Evolutionary conservation across 768 basidiomycete species (phyloP), one percentile per base, ranked within the genome.

Genomic region (Boletus edulis): DNA sequence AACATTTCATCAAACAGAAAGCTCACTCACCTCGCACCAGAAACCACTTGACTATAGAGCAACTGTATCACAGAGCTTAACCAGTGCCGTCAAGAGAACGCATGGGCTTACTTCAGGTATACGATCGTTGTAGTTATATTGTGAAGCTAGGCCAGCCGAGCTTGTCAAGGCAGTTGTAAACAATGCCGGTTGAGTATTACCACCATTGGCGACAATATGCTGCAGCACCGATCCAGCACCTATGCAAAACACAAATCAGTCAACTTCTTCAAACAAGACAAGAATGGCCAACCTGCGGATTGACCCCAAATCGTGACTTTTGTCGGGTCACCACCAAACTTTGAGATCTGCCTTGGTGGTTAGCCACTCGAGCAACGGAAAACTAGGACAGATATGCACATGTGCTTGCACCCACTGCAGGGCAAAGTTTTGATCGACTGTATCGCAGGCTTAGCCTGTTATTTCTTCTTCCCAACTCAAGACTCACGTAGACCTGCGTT

Each of bases 161-260:
- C 78, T 80, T 13, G 76, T 69, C 9, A 81, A 78, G 1, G 73
- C 79, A n/a, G 57, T 68, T 43, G 69, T 63, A 62, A 81, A 81
- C 0, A 81, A 65, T 6, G 73, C 72, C 1, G 79, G 79, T 9
- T 67, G 56, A 1, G 78, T 81, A 32, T 73, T 67, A n/a, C 80
- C 80, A 14, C 69, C 70, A 37, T 80, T 67, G 7, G 80, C 80
- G 32, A 81, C 62, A 1, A 80, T 49, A 31, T 81, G 80, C 50
- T 81, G 80, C 9, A 81, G 34, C 7, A 81, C 79, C 1, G 80
- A 81, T 3, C 78, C 79, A 35, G 75, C 80, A 51, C 77, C 76
- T 75, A 37, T 35, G 38, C 14, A 31, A 48, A 1, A 35, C 43
- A 6, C 29, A 17, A 4, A 12, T 29, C 4, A 34, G 17, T 1